Evolutionary conservation across 768 basidiomycete species (phyloP).

Genomic region (Aureoboletus auriporus): DNA sequence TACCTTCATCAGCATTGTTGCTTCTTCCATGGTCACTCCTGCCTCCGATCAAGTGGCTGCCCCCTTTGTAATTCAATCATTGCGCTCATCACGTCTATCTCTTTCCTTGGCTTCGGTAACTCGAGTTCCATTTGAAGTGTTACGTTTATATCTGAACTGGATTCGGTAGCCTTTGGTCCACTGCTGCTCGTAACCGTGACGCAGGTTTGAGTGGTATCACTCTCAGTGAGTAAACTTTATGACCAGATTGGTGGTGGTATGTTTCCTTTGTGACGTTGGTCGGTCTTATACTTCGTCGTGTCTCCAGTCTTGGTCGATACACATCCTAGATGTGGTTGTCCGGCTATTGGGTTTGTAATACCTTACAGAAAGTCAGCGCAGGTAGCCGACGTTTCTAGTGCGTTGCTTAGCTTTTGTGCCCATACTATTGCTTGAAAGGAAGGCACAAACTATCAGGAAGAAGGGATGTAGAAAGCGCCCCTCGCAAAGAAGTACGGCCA

Average conservation of each 20-base stretch:
- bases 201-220: too few relatives aligned
- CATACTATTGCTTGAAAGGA: slow-evolving; percentile 42
- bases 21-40: slow-evolving; percentile 74
- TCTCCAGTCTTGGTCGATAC: slow-evolving; percentile 61
- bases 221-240: too few relatives aligned
- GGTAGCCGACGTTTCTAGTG: neutral
- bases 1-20: slow-evolving; percentile 64
- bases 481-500: slow-evolving; percentile 39
- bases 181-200: slow-evolving; percentile 53
- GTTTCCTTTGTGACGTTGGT: slow-evolving; percentile 14
- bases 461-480: slow-evolving; percentile 44
- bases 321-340: slow-evolving; percentile 49
- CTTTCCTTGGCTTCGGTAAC: slow-evolving; percentile 57
- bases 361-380: slow-evolving; percentile 57
- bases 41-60: slow-evolving; percentile 48
- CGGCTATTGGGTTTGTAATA: slow-evolving; percentile 54
- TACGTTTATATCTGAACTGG: neutral
- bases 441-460: slow-evolving; percentile 44
- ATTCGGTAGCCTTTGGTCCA: slow-evolving; percentile 25
- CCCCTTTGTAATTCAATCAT: slow-evolving; percentile 54
- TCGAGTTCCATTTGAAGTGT: neutral
- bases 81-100: slow-evolving; percentile 58
- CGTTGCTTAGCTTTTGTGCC: slow-evolving; percentile 27
- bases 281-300: neutral
- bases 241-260: slow-evolving; percentile 60